These are phyloP conservation scores for Eutrema yunnanense DNA, from an alignment of 345 rosid species.

Conservation along the genomic window DNA sequence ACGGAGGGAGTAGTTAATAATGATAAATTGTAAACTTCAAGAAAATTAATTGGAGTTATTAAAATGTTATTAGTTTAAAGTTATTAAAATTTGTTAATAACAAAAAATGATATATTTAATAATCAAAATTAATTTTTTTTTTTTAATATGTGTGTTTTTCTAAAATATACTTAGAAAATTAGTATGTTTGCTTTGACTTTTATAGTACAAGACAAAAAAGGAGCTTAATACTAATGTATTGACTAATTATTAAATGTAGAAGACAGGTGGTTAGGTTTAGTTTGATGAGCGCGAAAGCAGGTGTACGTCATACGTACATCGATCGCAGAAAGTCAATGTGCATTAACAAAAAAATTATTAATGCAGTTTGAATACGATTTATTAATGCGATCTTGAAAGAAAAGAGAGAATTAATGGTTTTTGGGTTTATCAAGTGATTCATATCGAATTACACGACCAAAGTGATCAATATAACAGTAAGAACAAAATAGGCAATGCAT, in stretches of 20 bases:
- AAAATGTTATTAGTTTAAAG: too few species aligned
- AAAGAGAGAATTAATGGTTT: neutral
- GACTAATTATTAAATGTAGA: neutral
- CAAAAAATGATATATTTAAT: too few species aligned
- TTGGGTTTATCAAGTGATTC: neutral
- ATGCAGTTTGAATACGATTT: neutral
- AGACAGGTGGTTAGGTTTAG: slow-evolving; percentile 16
- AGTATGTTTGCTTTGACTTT: slow-evolving; percentile 15
- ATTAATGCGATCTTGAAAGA: neutral
- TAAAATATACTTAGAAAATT: too few species aligned
- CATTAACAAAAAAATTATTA: slow-evolving; percentile 3
- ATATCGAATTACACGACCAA: neutral
- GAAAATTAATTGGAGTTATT: too few species aligned
- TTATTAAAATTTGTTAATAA: too few species aligned
- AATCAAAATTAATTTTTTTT: too few species aligned
- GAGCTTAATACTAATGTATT: neutral
- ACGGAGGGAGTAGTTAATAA: too few species aligned
- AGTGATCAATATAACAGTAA: neutral
- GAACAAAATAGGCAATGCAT: neutral
- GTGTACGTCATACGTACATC: slow-evolving; percentile 20
- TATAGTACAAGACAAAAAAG: neutral
- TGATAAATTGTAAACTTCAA: too few species aligned
- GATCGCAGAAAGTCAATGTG: slow-evolving; percentile 8
- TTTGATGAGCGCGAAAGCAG: slow-evolving; percentile 11
- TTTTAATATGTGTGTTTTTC: too few species aligned